Evolutionary conservation across 176 grass and related monocot species (phyloP).

Genomic region (Urochloa ruziziensis): DNA sequence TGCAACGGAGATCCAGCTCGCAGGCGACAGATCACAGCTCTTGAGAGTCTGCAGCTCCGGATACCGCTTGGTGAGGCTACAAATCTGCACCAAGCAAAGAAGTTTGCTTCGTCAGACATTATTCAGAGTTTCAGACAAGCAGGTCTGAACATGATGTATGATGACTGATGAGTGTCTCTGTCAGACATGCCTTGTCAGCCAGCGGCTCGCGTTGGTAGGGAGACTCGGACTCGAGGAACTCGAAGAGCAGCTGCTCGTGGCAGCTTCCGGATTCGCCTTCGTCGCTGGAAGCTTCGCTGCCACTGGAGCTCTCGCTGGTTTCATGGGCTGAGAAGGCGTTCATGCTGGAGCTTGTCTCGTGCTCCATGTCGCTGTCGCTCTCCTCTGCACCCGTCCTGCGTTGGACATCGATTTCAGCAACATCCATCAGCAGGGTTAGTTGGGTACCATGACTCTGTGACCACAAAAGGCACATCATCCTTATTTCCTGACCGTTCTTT

Average conservation of each 20-base stretch:
- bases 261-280: conserved; percentile 36
- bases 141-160: neutral
- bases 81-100: conserved; percentile 39
- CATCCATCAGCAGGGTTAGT: neutral
- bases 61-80: conserved; percentile 42
- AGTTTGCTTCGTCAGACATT: neutral
- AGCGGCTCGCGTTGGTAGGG: conserved; percentile 59
- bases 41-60: conserved; percentile 51
- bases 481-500: neutral
- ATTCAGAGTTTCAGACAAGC: neutral
- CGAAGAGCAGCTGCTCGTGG: conserved; percentile 51
- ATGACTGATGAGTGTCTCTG: neutral
- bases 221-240: conserved; percentile 60
- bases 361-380: conserved; percentile 60
- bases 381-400: conserved; percentile 40
- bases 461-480: neutral
- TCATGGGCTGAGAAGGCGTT: conserved; percentile 25
- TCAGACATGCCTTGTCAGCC: conserved; percentile 55
- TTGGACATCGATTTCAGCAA: neutral
- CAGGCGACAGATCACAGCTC: conserved; percentile 64
- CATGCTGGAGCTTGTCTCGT: conserved; percentile 40
- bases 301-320: conserved; percentile 4
- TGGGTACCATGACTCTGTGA: neutral
- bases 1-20: conserved; percentile 84
- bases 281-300: conserved; percentile 45